Base-by-base conservation (phyloP, 2,329 filamentous ascomycete genomes). In the Teratosphaeria epicoccoides region DNA sequence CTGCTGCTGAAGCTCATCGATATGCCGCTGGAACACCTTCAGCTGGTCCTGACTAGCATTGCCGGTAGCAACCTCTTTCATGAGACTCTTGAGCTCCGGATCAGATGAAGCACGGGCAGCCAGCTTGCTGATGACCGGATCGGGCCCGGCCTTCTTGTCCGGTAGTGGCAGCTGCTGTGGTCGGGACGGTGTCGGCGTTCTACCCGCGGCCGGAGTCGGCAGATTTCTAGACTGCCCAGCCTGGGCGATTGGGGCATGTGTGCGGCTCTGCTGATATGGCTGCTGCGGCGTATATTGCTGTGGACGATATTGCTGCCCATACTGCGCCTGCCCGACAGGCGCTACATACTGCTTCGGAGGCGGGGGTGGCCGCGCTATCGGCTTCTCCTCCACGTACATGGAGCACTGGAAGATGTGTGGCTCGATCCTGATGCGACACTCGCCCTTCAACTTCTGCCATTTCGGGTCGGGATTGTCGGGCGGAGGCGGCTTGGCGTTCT, bases 41-140 rank as follows among this genome's bases (percentile, higher is more conserved):
- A 93, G 71, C 64, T 93, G 85, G 12, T 82, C 78, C 33, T 81
- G 78, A 11, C 79, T 81, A 0, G 87, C 87, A 58, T 84, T 78
- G 1, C 87, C 87, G 24, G 83, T 82, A 0, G 87, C 87, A 0
- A 93, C 87, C 49, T 87, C 81, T 66, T 88, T 88, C 87, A 93
- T 93, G 0, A 93, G 73, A 29, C 85, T 82, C 52, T 88, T 83
- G 9, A 93, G 72, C 51, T 84, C 77, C 0, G 82, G 77, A 63
- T 93, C 85, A 24, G 80, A 81, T 0, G 84, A 85, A 6, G 87
- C 87, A 57, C 81, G 81, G 60, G 87, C 84, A 0, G 87, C 87
- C 24, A 93, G 72, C 57, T 86, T 82, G 48, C 88, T 83, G 51
- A 93, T 91, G 43, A 93, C 88, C 0, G 87, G 87, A 62, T 91